Evolutionary conservation across 2,329 filamentous ascomycete species (phyloP).

Genomic region (Chaetothyriales sp.): DNA sequence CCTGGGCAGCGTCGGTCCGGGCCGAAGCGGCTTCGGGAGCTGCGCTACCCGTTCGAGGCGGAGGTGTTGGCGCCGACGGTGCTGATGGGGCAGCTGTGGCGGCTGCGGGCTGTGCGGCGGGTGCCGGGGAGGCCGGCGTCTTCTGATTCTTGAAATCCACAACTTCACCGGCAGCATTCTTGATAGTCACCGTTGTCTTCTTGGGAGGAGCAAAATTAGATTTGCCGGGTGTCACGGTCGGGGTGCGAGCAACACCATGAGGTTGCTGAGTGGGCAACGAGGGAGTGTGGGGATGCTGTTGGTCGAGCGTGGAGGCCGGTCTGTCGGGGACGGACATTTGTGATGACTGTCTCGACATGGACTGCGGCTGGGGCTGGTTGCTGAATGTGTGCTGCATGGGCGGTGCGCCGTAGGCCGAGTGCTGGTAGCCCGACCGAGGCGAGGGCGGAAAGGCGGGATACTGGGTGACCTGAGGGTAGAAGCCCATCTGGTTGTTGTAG

Average conservation of each 20-base stretch:
- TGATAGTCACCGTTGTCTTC: conserved; percentile 59
- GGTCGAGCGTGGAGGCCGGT: conserved; percentile 44
- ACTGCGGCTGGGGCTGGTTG: conserved; percentile 30
- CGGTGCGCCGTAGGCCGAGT: conserved; percentile 33
- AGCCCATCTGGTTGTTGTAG: conserved; percentile 14
- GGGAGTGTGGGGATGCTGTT: conserved; percentile 34
- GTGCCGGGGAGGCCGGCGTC: neutral
- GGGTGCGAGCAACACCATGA: conserved; percentile 39
- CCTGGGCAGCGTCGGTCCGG: conserved; percentile 52
- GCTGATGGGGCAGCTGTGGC: conserved; percentile 45
- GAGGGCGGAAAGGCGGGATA: conserved; percentile 31
- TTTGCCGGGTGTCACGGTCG: conserved; percentile 46
- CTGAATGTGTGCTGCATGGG: conserved; percentile 40
- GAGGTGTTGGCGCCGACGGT: conserved; percentile 62
- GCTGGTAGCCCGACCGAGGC: conserved; percentile 32
- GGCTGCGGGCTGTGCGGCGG: conserved; percentile 42
- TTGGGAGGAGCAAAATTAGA: conserved; percentile 49
- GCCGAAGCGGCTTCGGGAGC: conserved; percentile 44
- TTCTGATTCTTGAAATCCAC: conserved; percentile 49
- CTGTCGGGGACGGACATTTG: conserved; percentile 59
- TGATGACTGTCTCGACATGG: conserved; percentile 71
- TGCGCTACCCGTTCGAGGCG: conserved; percentile 56
- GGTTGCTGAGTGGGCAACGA: conserved; percentile 28
- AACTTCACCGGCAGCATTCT: conserved; percentile 62
- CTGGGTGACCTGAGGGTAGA: conserved; percentile 14